A percentile compares a stretch with the other conserved stretches of the same genome.
Conservation (phyloP, 305 asterid genomes). For the Coffea humblotiana region DNA sequence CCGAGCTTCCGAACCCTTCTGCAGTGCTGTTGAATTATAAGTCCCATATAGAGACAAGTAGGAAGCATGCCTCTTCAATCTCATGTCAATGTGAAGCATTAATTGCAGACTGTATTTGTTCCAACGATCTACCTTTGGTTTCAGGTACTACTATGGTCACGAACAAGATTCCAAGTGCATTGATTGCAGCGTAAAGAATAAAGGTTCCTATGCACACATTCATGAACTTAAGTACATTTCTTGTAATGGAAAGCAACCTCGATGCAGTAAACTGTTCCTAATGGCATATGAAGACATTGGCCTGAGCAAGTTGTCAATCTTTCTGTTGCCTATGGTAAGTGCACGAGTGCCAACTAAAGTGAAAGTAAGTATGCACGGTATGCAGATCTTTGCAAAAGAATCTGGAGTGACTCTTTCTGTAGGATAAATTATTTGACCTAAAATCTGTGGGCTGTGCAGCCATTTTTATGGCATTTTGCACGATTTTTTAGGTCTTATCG, state of each 20-base stretch:
- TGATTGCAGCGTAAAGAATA: slow-evolving; percentile 66
- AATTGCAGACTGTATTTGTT: slow-evolving; percentile 75
- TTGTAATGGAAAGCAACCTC: background rate
- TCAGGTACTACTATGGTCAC: slow-evolving; percentile 84
- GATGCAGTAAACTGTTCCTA: slow-evolving; percentile 10
- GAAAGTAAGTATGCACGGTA: background rate
- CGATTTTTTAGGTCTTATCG: background rate
- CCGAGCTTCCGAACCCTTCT: background rate
- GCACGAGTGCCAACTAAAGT: background rate
- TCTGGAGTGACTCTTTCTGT: background rate
- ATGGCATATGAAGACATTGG: background rate
- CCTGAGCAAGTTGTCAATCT: background rate
- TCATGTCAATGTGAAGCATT: slow-evolving; percentile 29
- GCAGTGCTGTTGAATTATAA: background rate
- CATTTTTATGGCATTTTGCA: background rate
- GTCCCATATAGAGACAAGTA: slow-evolving; percentile 3
- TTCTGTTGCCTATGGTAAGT: background rate
- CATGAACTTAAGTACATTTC: slow-evolving; percentile 7
- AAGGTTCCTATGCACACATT: slow-evolving; percentile 68
- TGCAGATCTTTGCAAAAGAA: slow-evolving; percentile 3
- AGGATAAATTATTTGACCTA: background rate
- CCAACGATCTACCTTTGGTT: slow-evolving; percentile 89
- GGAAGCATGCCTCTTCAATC: background rate
- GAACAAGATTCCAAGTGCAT: slow-evolving; percentile 67
- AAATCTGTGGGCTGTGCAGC: too few species aligned